Conservation (phyloP, 192 early-diverging fungal species). For the Backusella circina region DNA sequence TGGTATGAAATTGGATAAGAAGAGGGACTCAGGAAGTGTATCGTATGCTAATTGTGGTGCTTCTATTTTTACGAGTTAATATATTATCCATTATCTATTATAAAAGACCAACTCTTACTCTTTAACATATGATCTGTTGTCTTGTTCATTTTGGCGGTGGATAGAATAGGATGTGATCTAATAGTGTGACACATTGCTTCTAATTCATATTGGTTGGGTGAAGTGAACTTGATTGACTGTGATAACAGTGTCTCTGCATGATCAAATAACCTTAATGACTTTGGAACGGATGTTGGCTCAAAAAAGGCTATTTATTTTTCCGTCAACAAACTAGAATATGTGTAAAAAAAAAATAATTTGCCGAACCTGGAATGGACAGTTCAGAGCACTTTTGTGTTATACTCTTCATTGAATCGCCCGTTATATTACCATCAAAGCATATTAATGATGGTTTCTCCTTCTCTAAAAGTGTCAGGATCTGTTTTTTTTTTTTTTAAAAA, state of each 20-base stretch:
- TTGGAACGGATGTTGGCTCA: constrained; percentile 91
- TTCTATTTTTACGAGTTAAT: background rate
- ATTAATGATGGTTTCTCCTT: constrained; percentile 47
- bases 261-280: constrained; percentile 57
- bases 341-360: background rate
- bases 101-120: background rate
- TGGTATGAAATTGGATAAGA: constrained; percentile 49
- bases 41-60: constrained; percentile 5
- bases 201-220: constrained; percentile 77
- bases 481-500: background rate
- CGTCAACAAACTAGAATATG: background rate
- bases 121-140: constrained; percentile 5
- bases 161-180: constrained; percentile 14
- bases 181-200: constrained; percentile 47
- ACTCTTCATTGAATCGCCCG: constrained; percentile 36
- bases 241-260: constrained; percentile 35
- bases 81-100: background rate
- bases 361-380: constrained; percentile 42
- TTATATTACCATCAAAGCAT: constrained; percentile 75
- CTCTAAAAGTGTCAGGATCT: constrained; percentile 34
- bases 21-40: constrained; percentile 27
- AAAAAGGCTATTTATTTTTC: constrained; percentile 54
- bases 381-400: constrained; percentile 40
- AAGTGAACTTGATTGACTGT: constrained; percentile 44
- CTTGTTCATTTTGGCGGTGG: background rate